These are phyloP conservation scores for Phaffia australis DNA, from an alignment of 768 basidiomycete species.

Conservation along the genomic window DNA sequence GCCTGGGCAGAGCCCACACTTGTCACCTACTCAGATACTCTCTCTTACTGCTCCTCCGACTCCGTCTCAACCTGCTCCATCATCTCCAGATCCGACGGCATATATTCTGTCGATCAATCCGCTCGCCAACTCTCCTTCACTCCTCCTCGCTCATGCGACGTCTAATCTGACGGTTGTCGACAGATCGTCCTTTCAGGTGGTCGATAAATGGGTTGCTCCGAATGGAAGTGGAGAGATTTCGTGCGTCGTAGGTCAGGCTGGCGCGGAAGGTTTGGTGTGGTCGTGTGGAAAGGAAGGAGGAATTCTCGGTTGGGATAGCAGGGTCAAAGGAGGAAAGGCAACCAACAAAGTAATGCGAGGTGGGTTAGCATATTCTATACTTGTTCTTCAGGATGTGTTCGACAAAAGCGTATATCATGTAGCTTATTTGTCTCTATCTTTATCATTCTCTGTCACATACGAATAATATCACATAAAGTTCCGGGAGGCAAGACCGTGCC, in stretches of 20 bases:
- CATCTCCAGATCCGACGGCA: not conserved
- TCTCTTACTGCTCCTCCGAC: conserved; percentile 3
- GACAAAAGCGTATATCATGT: not conserved
- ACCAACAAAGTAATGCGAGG: conserved; percentile 13
- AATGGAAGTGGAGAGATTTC: conserved; percentile 1
- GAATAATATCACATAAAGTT: not conserved
- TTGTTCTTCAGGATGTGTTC: not conserved
- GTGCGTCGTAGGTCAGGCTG: conserved; percentile 4
- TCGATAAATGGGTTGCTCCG: conserved; percentile 15
- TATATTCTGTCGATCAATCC: conserved; percentile 21
- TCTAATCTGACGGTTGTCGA: conserved; percentile 20
- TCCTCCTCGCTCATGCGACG: conserved; percentile 22
- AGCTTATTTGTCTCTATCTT: too few relatives aligned
- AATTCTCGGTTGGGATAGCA: conserved; percentile 18
- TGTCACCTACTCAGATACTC: conserved; percentile 7
- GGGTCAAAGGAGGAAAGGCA: conserved; percentile 19
- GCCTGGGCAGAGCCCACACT: not conserved
- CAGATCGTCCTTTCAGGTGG: not conserved
- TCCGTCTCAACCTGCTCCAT: not conserved
- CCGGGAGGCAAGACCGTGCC: conserved; percentile 20
- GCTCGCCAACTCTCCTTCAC: not conserved
- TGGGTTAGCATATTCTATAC: not conserved
- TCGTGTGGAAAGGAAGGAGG: conserved; percentile 19
- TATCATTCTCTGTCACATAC: too few relatives aligned
- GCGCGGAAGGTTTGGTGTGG: conserved; percentile 11